These are phyloP conservation scores for Zymoseptoria pseudotritici DNA, from an alignment of 2,329 filamentous ascomycete species.

Conservation along the genomic window DNA sequence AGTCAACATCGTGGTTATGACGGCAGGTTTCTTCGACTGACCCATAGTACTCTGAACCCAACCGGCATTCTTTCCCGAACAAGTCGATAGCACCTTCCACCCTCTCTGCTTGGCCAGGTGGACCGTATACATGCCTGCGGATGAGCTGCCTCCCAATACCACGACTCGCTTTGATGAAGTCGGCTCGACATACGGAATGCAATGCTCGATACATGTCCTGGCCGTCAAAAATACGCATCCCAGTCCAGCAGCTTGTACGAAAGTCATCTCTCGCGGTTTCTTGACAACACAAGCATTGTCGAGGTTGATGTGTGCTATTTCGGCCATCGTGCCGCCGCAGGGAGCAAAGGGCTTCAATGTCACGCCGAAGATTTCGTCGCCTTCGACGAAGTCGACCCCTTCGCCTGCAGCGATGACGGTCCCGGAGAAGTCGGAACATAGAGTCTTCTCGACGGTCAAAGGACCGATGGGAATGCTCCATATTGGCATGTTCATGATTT, in stretches of 20 bases:
- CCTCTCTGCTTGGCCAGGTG: constrained; percentile 26
- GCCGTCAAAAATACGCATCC: constrained; percentile 29
- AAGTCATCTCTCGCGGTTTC: constrained; percentile 26
- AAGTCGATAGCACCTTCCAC: constrained; percentile 40
- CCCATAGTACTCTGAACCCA: background rate
- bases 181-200: constrained; percentile 21
- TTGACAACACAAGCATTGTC: constrained; percentile 18
- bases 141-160: constrained; percentile 26
- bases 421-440: constrained; percentile 28
- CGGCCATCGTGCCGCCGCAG: constrained; percentile 22
- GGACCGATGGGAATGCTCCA: constrained; percentile 5
- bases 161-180: constrained; percentile 23
- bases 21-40: background rate
- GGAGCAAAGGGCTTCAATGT: constrained; percentile 22
- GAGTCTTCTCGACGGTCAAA: constrained; percentile 18
- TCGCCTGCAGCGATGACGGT: constrained; percentile 20
- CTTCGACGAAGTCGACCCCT: constrained; percentile 18
- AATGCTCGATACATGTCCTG: constrained; percentile 24
- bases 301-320: constrained; percentile 25
- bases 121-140: constrained; percentile 29
- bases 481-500: constrained; percentile 29
- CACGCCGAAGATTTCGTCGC: constrained; percentile 30
- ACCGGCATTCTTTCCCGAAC: constrained; percentile 47
- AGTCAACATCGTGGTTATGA: background rate
- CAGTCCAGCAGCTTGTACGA: constrained; percentile 26